Evolutionary conservation across 2,329 filamentous ascomycete species (phyloP), one percentile per base, ranked within the genome.

Genomic region (Pleoardoris graminearum): DNA sequence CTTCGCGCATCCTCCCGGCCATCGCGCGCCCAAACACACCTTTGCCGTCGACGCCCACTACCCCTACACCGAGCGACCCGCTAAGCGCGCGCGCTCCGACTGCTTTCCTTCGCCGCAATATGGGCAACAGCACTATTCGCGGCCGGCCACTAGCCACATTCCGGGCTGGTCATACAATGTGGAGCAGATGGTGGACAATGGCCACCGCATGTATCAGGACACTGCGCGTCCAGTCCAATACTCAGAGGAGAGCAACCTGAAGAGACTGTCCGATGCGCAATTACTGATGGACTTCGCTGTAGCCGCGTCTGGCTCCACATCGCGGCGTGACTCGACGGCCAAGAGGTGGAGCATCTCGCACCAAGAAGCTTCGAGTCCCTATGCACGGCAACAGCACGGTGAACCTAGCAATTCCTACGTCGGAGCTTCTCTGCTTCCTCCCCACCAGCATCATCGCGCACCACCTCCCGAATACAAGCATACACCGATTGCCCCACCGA

Each of bases 61-160:
- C 23, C 38, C 48, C 12, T 57, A 65, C 19, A 65, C 72, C 42
- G 79, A 84, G 61, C 77, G 81, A 41, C 83, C 83, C 3, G 71
- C 81, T 17, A 87, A 87, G 69, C 79, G 85, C 36, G 78, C 82
- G 43, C 80, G 83, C 57, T 86, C 84, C 37, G 84, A 85, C 61
- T 76, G 81, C 59, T 72, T 80, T 46, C 73, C 76, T 14, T 78
- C 77, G 16, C 70, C 74, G 21, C 68, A 75, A 17, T 66, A 74
- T 39, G 61, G 66, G 23, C 63, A 61, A 22, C 64, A 68, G 30
- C 66, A 70, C 25, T 73, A 70, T 27, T 72, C 76, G 29, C 66
- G 78, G 51, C 78, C 78, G 14, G 74, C 75, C 39, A 80, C 77
- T 32, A 80, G 78, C 65, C 76, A 80, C 59, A 73, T 72, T 54